phyloP scores from a whole-genome alignment of 164 flowering plant genomes.

The Stephania yunnanensis region DNA sequence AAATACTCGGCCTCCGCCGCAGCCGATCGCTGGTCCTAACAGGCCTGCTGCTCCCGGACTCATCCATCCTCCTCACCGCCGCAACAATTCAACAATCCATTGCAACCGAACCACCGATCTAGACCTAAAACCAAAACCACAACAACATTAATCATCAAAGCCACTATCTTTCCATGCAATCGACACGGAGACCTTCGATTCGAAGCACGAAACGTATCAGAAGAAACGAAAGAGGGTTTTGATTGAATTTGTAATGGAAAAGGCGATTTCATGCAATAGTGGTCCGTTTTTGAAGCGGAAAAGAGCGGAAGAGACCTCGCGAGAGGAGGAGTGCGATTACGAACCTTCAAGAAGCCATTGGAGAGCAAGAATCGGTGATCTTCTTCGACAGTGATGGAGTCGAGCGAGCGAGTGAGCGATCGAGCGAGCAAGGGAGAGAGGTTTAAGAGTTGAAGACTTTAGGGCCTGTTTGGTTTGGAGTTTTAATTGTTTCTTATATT shows the following conservation, averaged over 20 bases:
- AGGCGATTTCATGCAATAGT: background rate
- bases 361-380: background rate
- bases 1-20: constrained; percentile 42
- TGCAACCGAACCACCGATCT: background rate
- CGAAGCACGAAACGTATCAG: background rate
- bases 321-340: background rate
- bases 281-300: background rate
- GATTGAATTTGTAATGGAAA: background rate
- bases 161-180: background rate
- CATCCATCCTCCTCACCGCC: constrained; percentile 47
- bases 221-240: background rate
- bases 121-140: background rate
- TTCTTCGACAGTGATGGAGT: background rate
- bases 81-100: constrained; percentile 19
- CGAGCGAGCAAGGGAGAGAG: background rate
- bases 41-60: constrained; percentile 29
- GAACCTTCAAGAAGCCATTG: background rate
- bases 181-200: background rate
- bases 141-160: background rate
- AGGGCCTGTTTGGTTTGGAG: background rate
- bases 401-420: background rate
- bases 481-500: background rate
- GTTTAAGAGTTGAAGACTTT: too few relatives aligned
- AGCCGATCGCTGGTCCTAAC: constrained; percentile 65
- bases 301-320: background rate